phyloP scores from a whole-genome alignment of 441 rosid genomes.

The Breynia disticha region DNA sequence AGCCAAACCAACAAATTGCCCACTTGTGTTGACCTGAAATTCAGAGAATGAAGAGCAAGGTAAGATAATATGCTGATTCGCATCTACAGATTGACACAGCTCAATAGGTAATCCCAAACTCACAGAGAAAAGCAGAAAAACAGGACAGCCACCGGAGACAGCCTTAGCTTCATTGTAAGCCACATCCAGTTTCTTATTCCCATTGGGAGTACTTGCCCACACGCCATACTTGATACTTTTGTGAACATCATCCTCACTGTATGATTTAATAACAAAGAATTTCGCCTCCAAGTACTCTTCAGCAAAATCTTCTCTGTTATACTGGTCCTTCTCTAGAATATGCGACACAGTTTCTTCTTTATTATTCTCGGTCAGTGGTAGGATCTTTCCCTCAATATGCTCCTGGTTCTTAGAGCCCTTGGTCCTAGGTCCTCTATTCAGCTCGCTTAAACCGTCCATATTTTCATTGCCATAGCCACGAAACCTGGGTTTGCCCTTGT shows the following conservation, averaged over 20 bases:
- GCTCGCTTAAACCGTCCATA: slow-evolving; percentile 72
- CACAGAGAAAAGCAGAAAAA: slow-evolving; percentile 81
- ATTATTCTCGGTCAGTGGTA: slow-evolving; percentile 17
- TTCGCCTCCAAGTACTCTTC: slow-evolving; percentile 58
- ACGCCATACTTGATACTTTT: slow-evolving; percentile 86
- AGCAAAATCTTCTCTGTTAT: slow-evolving; percentile 65
- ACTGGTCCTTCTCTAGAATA: slow-evolving; percentile 47
- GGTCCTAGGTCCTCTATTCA: slow-evolving; percentile 87
- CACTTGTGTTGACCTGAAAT: slow-evolving; percentile 77
- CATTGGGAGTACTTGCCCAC: slow-evolving; percentile 95
- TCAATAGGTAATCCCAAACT: slow-evolving; percentile 22
- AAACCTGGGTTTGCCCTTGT: slow-evolving; percentile 56
- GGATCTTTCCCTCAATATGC: slow-evolving; percentile 33
- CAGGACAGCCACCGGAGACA: slow-evolving; percentile 50
- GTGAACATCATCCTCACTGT: slow-evolving; percentile 97
- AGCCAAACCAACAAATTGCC: slow-evolving; percentile 91
- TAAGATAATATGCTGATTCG: not conserved
- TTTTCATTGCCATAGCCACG: slow-evolving; percentile 54
- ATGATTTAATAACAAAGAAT: slow-evolving; percentile 84
- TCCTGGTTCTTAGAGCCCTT: slow-evolving; percentile 57
- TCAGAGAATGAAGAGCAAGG: slow-evolving; percentile 1
- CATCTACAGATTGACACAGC: not conserved
- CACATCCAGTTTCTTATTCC: slow-evolving; percentile 78
- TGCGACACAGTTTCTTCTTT: slow-evolving; percentile 29
- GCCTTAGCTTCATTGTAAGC: slow-evolving; percentile 60